Conservation (phyloP, 176 grass and related monocot species). For the Pharus latifolius region DNA sequence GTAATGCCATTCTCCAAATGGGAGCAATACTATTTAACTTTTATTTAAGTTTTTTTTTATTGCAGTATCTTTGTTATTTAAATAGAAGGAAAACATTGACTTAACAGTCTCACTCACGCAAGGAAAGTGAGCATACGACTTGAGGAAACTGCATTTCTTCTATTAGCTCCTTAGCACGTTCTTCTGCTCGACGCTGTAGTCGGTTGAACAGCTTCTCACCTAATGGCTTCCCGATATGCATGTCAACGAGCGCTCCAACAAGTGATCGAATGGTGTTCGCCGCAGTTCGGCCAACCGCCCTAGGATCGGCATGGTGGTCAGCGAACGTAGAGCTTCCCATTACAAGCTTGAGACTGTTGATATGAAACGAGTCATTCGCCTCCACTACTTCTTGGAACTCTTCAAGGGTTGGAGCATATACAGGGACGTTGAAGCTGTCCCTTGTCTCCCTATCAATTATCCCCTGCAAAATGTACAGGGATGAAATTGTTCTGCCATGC, state of each 20-base stretch:
- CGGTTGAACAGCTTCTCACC: not conserved
- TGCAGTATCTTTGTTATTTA: too few species aligned
- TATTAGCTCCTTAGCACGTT: not conserved
- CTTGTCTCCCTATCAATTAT: not conserved
- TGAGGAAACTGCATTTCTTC: not conserved
- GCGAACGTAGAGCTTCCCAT: not conserved
- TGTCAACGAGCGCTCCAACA: not conserved
- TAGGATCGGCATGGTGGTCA: slow-evolving; percentile 4
- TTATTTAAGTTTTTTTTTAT: too few species aligned
- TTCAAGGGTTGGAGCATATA: slow-evolving; percentile 8
- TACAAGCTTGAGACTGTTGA: slow-evolving; percentile 17
- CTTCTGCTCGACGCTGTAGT: not conserved
- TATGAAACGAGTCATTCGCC: not conserved
- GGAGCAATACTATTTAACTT: too few species aligned
- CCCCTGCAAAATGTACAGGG: not conserved
- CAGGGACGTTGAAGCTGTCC: slow-evolving; percentile 26
- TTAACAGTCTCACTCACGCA: too few species aligned
- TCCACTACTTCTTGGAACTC: slow-evolving; percentile 18
- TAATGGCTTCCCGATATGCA: not conserved
- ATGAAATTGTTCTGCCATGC: not conserved
- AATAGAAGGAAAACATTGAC: too few species aligned
- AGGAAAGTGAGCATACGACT: not conserved
- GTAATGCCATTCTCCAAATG: too few species aligned
- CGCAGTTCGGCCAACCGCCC: not conserved
- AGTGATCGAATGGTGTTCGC: slow-evolving; percentile 9